phyloP scores from a whole-genome alignment of 2,329 filamentous ascomycete species.

The Lachnum nothofagi region DNA sequence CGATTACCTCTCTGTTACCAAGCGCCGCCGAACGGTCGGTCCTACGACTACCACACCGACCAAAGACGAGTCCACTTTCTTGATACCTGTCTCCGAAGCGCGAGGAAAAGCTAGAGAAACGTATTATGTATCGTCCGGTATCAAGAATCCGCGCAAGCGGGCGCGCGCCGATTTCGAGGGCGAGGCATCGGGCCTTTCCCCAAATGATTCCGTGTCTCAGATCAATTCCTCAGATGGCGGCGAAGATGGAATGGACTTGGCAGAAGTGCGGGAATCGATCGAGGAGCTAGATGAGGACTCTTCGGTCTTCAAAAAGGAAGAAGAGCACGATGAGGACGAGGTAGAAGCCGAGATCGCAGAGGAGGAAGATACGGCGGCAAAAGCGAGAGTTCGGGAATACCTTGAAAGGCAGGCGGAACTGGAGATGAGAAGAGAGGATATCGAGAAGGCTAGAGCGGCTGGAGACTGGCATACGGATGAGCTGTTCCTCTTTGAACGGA shows the following conservation, averaged over 20 bases:
- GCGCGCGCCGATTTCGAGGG: constrained; percentile 14
- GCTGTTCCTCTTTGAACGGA: constrained; percentile 27
- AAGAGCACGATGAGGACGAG: constrained; percentile 6
- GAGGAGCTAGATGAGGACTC: not conserved
- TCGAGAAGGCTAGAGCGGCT: constrained; percentile 22
- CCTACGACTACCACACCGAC: constrained; percentile 16
- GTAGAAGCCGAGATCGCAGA: constrained; percentile 5
- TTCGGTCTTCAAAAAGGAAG: not conserved
- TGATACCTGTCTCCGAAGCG: constrained; percentile 18
- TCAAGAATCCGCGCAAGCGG: constrained; percentile 27
- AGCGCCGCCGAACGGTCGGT: constrained; percentile 30
- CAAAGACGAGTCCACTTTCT: constrained; percentile 13
- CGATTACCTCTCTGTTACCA: constrained; percentile 25
- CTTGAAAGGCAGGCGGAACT: constrained; percentile 29
- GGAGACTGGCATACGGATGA: constrained; percentile 31
- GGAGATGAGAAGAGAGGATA: constrained; percentile 19
- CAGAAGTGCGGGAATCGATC: not conserved
- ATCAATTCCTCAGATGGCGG: constrained; percentile 6
- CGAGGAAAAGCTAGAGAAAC: constrained; percentile 15
- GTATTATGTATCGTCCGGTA: constrained; percentile 14
- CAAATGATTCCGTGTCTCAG: constrained; percentile 24
- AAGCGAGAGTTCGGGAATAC: constrained; percentile 29
- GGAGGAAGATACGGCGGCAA: constrained; percentile 10
- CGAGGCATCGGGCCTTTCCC: constrained; percentile 10
- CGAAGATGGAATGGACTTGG: not conserved